phyloP scores from a whole-genome alignment of 345 rosid species.

The Adansonia digitata region DNA sequence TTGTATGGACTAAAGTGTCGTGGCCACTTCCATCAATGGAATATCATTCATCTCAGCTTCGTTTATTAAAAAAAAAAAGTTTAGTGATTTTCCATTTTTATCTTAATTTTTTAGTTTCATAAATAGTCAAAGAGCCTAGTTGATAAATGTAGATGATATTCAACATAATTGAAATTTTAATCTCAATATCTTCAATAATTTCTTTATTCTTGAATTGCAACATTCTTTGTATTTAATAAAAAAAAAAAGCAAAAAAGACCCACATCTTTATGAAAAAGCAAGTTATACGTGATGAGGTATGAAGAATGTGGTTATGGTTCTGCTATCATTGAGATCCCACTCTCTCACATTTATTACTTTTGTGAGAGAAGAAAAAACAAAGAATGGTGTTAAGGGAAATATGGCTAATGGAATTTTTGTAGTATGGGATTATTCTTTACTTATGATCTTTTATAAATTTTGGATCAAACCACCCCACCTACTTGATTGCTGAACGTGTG shows the following conservation, averaged over 20 bases:
- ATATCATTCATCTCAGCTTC: not conserved
- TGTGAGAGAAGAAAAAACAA: not conserved
- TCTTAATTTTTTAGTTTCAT: too few relatives aligned
- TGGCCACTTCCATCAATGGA: not conserved
- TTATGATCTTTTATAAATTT: not conserved
- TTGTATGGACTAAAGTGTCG: not conserved
- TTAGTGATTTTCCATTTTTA: too few relatives aligned
- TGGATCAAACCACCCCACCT: constrained; percentile 19
- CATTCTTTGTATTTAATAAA: too few relatives aligned
- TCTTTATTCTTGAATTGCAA: too few relatives aligned
- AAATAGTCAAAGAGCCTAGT: too few relatives aligned
- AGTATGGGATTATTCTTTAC: not conserved
- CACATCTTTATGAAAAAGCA: not conserved
- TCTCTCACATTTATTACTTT: not conserved
- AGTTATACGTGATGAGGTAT: not conserved
- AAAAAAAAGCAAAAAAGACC: not conserved
- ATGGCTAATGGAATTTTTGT: not conserved
- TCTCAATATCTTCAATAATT: too few relatives aligned
- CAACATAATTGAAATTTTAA: too few relatives aligned
- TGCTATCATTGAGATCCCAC: too few relatives aligned
- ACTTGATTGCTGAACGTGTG: constrained; percentile 36
- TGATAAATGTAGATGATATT: too few relatives aligned
- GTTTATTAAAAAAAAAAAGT: too few relatives aligned
- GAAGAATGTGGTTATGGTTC: not conserved
- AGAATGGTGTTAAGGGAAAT: not conserved